Evolutionary conservation across 176 grass and related monocot species (phyloP).

Genomic region (Cymbopogon citratus): DNA sequence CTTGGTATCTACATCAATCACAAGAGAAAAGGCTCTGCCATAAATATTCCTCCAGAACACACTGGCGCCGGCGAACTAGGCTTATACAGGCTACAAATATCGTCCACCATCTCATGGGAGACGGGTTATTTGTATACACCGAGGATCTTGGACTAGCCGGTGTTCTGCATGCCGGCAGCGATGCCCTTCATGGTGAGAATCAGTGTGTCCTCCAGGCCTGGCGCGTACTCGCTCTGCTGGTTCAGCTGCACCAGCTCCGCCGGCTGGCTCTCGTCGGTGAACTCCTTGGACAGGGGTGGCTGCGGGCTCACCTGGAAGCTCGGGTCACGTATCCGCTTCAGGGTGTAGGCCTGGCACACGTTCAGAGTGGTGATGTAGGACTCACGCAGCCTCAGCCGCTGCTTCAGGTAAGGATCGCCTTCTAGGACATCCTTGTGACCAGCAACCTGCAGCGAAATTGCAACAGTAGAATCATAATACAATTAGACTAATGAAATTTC

Average conservation of each 20-base stretch:
- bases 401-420: conserved; percentile 71
- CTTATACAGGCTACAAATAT: conserved; percentile 14
- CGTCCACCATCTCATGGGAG: conserved; percentile 7
- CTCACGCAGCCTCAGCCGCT: conserved; percentile 70
- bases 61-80: conserved; percentile 26
- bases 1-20: conserved; percentile 40
- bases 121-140: conserved; percentile 25
- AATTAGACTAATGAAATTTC: background rate
- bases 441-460: conserved; percentile 44
- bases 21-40: conserved; percentile 5
- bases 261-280: conserved; percentile 20
- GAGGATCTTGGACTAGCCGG: conserved; percentile 37
- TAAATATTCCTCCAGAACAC: conserved; percentile 4
- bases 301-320: conserved; percentile 57
- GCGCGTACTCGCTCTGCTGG: conserved; percentile 61
- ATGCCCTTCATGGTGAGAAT: conserved; percentile 95
- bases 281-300: conserved; percentile 50
- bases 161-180: conserved; percentile 90
- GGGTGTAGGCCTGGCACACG: conserved; percentile 87
- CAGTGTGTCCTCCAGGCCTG: conserved; percentile 77
- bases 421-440: conserved; percentile 79
- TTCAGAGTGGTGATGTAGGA: conserved; percentile 83
- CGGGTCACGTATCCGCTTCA: conserved; percentile 79
- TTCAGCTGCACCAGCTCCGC: conserved; percentile 64
- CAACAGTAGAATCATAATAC: conserved; percentile 1